Percentiles rank a stretch among this genome's conserved stretches.
These are phyloP conservation scores for Penicillium sp. DNA, from an alignment of 2,329 filamentous ascomycete genomes.

Conservation along the genomic window DNA sequence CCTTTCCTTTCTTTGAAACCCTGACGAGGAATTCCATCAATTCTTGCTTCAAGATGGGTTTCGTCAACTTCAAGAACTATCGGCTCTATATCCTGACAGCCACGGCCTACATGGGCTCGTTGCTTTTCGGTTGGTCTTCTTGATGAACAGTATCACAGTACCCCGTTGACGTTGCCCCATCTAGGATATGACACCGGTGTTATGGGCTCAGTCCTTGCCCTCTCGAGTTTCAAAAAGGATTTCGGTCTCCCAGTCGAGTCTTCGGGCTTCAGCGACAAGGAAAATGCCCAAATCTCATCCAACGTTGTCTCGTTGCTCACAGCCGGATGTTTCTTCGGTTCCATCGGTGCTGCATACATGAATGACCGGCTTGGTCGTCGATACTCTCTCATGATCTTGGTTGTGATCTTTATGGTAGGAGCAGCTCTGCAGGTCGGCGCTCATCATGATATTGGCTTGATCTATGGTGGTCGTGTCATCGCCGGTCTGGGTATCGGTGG, in stretches of 20 bases:
- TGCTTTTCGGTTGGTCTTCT: slow-evolving; percentile 43
- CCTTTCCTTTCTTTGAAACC: not conserved
- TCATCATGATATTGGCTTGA: slow-evolving; percentile 32
- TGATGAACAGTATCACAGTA: not conserved
- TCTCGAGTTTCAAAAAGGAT: slow-evolving; percentile 43
- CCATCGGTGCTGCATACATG: slow-evolving; percentile 37
- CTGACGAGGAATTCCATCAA: slow-evolving; percentile 1
- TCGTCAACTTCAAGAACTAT: slow-evolving; percentile 40
- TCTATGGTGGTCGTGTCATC: slow-evolving; percentile 41
- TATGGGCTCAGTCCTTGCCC: slow-evolving; percentile 43
- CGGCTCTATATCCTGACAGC: slow-evolving; percentile 47
- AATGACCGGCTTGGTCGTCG: slow-evolving; percentile 40
- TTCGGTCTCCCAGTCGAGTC: slow-evolving; percentile 39
- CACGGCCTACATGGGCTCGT: slow-evolving; percentile 47
- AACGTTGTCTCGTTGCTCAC: slow-evolving; percentile 42
- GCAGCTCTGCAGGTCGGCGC: slow-evolving; percentile 37
- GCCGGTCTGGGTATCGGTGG: slow-evolving; percentile 41
- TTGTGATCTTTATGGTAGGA: slow-evolving; percentile 36
- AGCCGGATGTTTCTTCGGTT: slow-evolving; percentile 42
- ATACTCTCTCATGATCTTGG: slow-evolving; percentile 38
- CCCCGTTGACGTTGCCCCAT: not conserved
- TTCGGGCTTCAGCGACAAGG: slow-evolving; percentile 32
- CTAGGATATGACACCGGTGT: slow-evolving; percentile 47
- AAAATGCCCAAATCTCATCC: slow-evolving; percentile 40
- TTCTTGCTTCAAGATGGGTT: slow-evolving; percentile 22